Evolutionary conservation across 2,329 filamentous ascomycete species (phyloP), one percentile per base, ranked within the genome.

Genomic region (Trichoderma sp.): DNA sequence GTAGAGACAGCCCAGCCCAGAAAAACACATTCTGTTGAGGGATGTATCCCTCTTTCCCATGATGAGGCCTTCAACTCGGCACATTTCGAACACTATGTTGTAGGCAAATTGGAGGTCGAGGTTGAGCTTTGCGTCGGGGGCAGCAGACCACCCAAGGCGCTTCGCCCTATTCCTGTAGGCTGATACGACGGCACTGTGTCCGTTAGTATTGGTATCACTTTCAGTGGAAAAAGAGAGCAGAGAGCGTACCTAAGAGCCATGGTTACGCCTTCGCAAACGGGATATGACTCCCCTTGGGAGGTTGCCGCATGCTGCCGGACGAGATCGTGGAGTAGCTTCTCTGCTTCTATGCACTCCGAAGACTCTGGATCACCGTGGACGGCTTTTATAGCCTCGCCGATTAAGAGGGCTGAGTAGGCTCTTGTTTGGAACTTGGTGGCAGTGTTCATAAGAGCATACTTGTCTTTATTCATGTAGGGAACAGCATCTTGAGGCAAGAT

Each of bases 71-170:
- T 70, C 68, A 5, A 58, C 59, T 17, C 68, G 43, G 23, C 68
- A 70, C 58, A 70, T 70, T n/a, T 70, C 68, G 36, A 70, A 70
- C 8, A 28, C 43, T 64, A 70, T 70, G 47, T 64, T 64, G 13
- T 70, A 64, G 59, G 68, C 34, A 4, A 70, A 70, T 30, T 57
- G n/a, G 59, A 70, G 55, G 59, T 70, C 68, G 17, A 70, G 23
- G 30, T 20, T 11, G n/a, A 64, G 59, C 59, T 70, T 70, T 7
- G 43, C 43, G n/a, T 47, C 58, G 3, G 57, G 59, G 13, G 39
- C 23, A 32, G 32, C 12, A 26, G 50, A 43, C 23, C 34, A 43
- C 15, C 43, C 9, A 12, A 9, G 13, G 13, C 23, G 32, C 3
- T 26, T 26, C 17, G 23, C 17, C 20, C 58, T 57, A n/a, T 55